phyloP scores from a whole-genome alignment of 805 yeast species.

The Metschnikowia picachoensis region DNA sequence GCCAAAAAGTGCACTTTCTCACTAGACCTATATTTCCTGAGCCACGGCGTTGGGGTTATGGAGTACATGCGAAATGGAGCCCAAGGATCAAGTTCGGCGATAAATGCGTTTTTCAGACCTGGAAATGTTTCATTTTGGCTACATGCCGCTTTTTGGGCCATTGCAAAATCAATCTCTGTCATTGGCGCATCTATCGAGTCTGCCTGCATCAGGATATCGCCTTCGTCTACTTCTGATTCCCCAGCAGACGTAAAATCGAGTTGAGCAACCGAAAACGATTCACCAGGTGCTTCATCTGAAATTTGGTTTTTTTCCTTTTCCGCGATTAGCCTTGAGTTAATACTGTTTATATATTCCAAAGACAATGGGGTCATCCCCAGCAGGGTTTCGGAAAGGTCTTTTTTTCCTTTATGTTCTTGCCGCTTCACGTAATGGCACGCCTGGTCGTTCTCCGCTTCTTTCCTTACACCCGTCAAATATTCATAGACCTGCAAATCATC shows the following conservation, averaged over 20 bases:
- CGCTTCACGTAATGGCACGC: constrained; percentile 11
- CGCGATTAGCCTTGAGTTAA: background rate
- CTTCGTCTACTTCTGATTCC: background rate
- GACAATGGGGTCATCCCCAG: background rate
- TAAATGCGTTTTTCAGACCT: no score
- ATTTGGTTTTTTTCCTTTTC: background rate
- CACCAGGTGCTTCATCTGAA: background rate
- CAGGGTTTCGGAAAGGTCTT: background rate
- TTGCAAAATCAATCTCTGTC: no score
- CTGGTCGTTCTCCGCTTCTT: constrained; percentile 28
- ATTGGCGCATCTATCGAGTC: no score
- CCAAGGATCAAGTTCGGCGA: no score
- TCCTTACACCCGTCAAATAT: constrained; percentile 28
- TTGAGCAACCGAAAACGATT: background rate
- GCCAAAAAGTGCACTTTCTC: no score
- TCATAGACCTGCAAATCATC: constrained; percentile 17
- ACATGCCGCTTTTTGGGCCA: no score
- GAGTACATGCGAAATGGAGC: no score
- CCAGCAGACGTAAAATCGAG: background rate
- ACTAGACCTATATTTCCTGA: no score
- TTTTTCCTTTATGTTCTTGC: background rate
- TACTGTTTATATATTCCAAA: background rate
- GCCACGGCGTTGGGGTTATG: no score
- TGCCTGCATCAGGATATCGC: no score
- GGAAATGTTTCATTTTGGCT: no score